A percentile compares a stretch with the other conserved stretches of the same genome.
phyloP scores from a whole-genome alignment of 352 stramenopile genomes.

The Phytophthora constricta region DNA sequence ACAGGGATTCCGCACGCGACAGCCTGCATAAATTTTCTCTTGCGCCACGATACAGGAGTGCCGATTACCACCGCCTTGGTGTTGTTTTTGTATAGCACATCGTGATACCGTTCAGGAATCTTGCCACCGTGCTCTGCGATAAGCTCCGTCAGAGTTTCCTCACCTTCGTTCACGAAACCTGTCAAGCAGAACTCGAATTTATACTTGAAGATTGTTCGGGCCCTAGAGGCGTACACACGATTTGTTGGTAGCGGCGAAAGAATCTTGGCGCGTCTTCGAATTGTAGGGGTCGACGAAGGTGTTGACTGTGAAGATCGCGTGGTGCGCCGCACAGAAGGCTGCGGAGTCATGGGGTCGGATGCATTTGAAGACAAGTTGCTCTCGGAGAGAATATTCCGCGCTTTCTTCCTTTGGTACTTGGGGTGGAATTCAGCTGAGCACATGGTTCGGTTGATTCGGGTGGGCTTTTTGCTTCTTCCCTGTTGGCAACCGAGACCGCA shows the following conservation, averaged over 20 bases:
- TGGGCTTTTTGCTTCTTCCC: slow-evolving; percentile 24
- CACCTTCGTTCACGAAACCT: slow-evolving; percentile 62
- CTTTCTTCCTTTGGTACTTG: slow-evolving; percentile 28
- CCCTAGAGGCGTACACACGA: slow-evolving; percentile 53
- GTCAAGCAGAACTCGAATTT: slow-evolving; percentile 84
- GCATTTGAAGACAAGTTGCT: slow-evolving; percentile 8
- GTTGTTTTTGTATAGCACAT: slow-evolving; percentile 57
- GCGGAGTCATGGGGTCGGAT: slow-evolving; percentile 24
- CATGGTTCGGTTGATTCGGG: slow-evolving; percentile 7
- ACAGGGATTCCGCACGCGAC: slow-evolving; percentile 84
- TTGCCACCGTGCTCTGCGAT: slow-evolving; percentile 77
- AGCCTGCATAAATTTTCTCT: slow-evolving; percentile 84
- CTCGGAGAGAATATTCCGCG: slow-evolving; percentile 20
- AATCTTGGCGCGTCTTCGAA: slow-evolving; percentile 55
- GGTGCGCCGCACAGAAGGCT: slow-evolving; percentile 20
- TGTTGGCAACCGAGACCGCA: slow-evolving; percentile 4
- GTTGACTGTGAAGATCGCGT: slow-evolving; percentile 36
- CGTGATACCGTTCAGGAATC: slow-evolving; percentile 52
- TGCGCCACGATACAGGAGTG: slow-evolving; percentile 76
- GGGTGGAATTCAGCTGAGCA: slow-evolving; percentile 13
- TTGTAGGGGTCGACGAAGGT: slow-evolving; percentile 49
- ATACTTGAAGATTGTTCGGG: slow-evolving; percentile 71
- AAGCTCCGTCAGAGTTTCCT: slow-evolving; percentile 55
- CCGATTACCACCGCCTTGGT: slow-evolving; percentile 74
- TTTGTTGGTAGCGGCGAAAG: slow-evolving; percentile 60